Conservation (phyloP, 495 filamentous ascomycete species). For the Penicillium taxi region DNA sequence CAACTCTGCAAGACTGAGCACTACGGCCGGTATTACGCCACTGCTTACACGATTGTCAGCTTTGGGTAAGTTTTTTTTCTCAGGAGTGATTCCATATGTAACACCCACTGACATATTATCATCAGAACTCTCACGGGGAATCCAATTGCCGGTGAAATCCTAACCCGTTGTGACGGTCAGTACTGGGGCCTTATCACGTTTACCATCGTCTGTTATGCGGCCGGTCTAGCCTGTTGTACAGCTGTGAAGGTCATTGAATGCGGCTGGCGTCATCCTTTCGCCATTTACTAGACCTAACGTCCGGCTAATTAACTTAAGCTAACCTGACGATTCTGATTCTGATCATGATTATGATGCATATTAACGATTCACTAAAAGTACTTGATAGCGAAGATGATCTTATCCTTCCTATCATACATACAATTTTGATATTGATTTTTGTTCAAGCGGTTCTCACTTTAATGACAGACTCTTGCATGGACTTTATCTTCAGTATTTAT, state of each 20-base stretch:
- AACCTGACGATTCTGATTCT: not conserved
- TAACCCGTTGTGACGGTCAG: constrained; percentile 46
- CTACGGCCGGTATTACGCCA: constrained; percentile 80
- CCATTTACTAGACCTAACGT: constrained; percentile 25
- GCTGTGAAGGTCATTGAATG: constrained; percentile 56
- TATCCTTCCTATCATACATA: not conserved
- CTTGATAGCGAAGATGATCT: not conserved
- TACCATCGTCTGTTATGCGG: constrained; percentile 54
- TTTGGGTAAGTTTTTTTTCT: constrained; percentile 53
- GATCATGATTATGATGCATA: constrained; percentile 11
- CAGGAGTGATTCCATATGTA: constrained; percentile 9
- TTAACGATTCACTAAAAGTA: not conserved
- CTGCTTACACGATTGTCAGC: constrained; percentile 80
- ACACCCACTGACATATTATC: constrained; percentile 15
- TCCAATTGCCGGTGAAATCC: constrained; percentile 74
- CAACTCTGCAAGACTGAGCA: constrained; percentile 81
- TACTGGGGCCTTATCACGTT: constrained; percentile 62
- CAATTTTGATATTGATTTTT: not conserved
- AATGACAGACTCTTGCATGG: too few species aligned
- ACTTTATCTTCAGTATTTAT: too few species aligned
- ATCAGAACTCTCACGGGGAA: constrained; percentile 66
- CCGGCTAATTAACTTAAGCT: not conserved
- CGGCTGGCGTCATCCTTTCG: constrained; percentile 51
- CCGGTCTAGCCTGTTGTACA: constrained; percentile 53
- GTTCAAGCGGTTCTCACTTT: too few species aligned